Evolutionary conservation across 1,284 basidiomycete genomes (phyloP).

Genomic region (Ganoderma lucidum): DNA sequence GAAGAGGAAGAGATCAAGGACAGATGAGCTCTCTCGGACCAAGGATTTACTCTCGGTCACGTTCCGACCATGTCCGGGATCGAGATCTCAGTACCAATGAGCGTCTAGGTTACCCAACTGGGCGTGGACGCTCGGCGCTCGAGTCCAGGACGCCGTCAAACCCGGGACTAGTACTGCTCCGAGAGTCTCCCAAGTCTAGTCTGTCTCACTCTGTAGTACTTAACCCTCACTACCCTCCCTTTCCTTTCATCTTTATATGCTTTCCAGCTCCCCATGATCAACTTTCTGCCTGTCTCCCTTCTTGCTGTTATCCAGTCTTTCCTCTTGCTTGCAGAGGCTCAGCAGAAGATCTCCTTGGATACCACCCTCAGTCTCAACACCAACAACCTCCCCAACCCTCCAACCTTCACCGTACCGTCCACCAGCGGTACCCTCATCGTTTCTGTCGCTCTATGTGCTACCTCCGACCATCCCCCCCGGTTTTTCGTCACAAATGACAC

Average conservation of each 20-base stretch:
- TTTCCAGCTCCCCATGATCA: not conserved
- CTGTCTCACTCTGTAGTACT: too few species aligned
- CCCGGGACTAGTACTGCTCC: too few species aligned
- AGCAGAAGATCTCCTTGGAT: conserved; percentile 35
- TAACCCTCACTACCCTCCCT: not conserved
- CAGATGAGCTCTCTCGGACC: not conserved
- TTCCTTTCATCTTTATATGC: not conserved
- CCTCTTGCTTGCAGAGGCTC: conserved; percentile 31
- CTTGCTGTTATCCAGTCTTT: conserved; percentile 35
- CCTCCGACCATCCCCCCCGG: conserved; percentile 45
- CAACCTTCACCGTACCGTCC: conserved; percentile 43
- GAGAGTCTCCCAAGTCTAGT: too few species aligned
- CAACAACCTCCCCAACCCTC: conserved; percentile 31
- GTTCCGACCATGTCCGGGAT: not conserved
- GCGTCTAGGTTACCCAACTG: conserved; percentile 5
- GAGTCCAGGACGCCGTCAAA: not conserved
- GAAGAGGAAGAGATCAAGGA: not conserved
- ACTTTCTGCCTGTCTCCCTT: conserved; percentile 34
- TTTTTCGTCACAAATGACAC: conserved; percentile 68
- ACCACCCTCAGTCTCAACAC: conserved; percentile 31
- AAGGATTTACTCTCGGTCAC: not conserved
- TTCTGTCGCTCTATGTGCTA: conserved; percentile 65
- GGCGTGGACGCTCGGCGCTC: not conserved
- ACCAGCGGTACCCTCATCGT: conserved; percentile 55
- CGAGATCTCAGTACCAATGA: not conserved